Percentiles rank a stretch among this genome's conserved stretches.
Conservation (phyloP, 306 rosid species). For the Purshia tridentata region DNA sequence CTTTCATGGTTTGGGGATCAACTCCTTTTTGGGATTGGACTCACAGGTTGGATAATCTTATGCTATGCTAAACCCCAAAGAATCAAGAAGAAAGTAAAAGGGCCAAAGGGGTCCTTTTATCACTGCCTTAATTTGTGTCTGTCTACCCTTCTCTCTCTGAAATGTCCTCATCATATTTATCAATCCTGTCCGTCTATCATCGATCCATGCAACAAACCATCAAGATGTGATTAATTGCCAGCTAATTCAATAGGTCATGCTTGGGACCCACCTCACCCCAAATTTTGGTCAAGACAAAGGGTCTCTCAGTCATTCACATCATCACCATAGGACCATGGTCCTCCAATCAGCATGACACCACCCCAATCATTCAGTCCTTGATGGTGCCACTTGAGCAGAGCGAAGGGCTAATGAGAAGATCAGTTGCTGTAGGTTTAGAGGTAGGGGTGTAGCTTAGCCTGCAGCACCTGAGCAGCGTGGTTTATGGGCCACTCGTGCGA, state of each 20-base stretch:
- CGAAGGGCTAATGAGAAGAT: background rate
- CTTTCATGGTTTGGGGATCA: conserved; percentile 9
- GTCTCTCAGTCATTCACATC: background rate
- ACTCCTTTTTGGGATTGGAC: conserved; percentile 9
- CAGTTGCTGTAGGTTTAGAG: background rate
- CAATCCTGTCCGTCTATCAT: conserved; percentile 36
- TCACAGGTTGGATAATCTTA: conserved; percentile 24
- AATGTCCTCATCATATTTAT: conserved; percentile 9
- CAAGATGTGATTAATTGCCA: conserved; percentile 32
- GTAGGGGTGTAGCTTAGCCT: background rate
- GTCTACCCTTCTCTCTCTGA: conserved; percentile 1
- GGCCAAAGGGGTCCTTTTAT: background rate
- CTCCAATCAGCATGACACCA: background rate
- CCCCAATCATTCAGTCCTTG: conserved; percentile 30
- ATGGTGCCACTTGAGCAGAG: conserved; percentile 16
- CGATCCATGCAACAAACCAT: background rate
- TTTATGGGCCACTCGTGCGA: conserved; percentile 49
- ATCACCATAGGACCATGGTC: background rate
- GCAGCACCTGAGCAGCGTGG: conserved; percentile 57
- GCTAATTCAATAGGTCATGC: conserved; percentile 7
- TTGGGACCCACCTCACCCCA: conserved; percentile 8
- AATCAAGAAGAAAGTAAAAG: conserved; percentile 16
- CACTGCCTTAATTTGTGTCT: conserved; percentile 2
- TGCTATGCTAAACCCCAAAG: conserved; percentile 14
- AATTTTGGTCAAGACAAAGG: conserved; percentile 17